These are phyloP conservation scores for Claviceps fusiformis DNA, from an alignment of 2,329 filamentous ascomycete species.

Conservation along the genomic window DNA sequence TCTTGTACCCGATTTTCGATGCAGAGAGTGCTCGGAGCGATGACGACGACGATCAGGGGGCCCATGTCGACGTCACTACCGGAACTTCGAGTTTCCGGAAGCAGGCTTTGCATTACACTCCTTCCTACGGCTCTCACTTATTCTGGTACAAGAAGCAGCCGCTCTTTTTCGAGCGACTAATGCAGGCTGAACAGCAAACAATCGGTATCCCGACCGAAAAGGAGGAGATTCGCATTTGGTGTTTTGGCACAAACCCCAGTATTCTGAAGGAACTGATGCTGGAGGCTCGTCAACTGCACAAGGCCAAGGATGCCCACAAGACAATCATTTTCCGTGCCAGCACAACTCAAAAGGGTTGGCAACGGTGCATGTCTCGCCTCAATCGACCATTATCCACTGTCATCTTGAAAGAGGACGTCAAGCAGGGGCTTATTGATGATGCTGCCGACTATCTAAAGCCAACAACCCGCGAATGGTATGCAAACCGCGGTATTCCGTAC, in stretches of 20 bases:
- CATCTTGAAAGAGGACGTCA: slow-evolving; percentile 47
- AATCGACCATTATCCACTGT: slow-evolving; percentile 52
- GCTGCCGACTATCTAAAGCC: slow-evolving; percentile 51
- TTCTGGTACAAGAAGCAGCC: slow-evolving; percentile 52
- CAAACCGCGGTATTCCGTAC: slow-evolving; percentile 73
- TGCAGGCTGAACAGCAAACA: slow-evolving; percentile 29
- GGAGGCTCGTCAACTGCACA: slow-evolving; percentile 41
- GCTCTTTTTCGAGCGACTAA: slow-evolving; percentile 41
- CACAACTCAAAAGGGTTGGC: slow-evolving; percentile 39
- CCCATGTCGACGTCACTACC: slow-evolving; percentile 12
- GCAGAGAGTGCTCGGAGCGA: slow-evolving; percentile 21
- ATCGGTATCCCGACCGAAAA: slow-evolving; percentile 30
- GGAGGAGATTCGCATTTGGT: slow-evolving; percentile 47
- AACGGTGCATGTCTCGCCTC: slow-evolving; percentile 46
- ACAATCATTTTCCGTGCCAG: slow-evolving; percentile 52
- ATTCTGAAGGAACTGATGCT: slow-evolving; percentile 48
- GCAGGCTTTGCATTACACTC: slow-evolving; percentile 48
- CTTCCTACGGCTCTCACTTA: slow-evolving; percentile 51
- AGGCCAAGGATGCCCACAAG: slow-evolving; percentile 45
- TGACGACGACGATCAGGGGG: slow-evolving; percentile 31
- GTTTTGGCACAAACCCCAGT: slow-evolving; percentile 46
- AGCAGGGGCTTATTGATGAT: slow-evolving; percentile 45
- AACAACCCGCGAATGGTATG: slow-evolving; percentile 61
- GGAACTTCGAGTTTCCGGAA: slow-evolving; percentile 19
- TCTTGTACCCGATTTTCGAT: slow-evolving; percentile 26